phyloP scores from a whole-genome alignment of 2,329 filamentous ascomycete genomes.

The Pseudogymnoascus sp. region DNA sequence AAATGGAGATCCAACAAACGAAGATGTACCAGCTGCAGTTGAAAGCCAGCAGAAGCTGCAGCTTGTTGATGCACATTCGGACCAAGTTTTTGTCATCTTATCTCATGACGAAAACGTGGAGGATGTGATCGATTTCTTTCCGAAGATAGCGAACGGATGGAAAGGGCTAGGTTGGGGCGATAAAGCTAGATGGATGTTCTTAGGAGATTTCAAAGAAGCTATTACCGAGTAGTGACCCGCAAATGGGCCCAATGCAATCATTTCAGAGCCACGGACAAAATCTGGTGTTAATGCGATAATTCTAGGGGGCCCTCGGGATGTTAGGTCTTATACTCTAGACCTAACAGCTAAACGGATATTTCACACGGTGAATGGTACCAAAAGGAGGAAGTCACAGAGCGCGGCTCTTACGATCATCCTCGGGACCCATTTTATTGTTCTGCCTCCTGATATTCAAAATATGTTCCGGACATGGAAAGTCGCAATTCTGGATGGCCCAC shows the following conservation, averaged over 20 bases:
- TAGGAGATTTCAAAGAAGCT: slow-evolving; percentile 40
- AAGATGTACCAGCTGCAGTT: background rate
- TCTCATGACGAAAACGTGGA: slow-evolving; percentile 39
- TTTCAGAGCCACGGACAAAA: background rate
- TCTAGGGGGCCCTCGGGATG: background rate
- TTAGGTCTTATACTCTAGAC: background rate
- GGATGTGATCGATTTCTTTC: slow-evolving; percentile 40
- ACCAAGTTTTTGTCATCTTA: slow-evolving; percentile 36
- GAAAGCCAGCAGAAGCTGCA: background rate
- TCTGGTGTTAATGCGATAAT: background rate
- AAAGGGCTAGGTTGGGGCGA: slow-evolving; percentile 36
- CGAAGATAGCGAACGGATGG: slow-evolving; percentile 39
- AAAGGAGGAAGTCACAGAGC: background rate
- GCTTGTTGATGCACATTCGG: slow-evolving; percentile 11
- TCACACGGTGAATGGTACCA: background rate
- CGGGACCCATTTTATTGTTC: background rate
- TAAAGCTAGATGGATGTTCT: slow-evolving; percentile 40
- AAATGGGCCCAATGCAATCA: background rate
- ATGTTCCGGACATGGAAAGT: too few species aligned
- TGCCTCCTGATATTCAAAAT: background rate
- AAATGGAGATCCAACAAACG: background rate
- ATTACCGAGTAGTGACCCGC: slow-evolving; percentile 20
- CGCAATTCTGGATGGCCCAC: too few species aligned
- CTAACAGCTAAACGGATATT: background rate
- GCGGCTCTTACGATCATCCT: background rate